Evolutionary conservation across 768 basidiomycete species (phyloP), one percentile per base, ranked within the genome.

Genomic region (Artomyces pyxidatus): DNA sequence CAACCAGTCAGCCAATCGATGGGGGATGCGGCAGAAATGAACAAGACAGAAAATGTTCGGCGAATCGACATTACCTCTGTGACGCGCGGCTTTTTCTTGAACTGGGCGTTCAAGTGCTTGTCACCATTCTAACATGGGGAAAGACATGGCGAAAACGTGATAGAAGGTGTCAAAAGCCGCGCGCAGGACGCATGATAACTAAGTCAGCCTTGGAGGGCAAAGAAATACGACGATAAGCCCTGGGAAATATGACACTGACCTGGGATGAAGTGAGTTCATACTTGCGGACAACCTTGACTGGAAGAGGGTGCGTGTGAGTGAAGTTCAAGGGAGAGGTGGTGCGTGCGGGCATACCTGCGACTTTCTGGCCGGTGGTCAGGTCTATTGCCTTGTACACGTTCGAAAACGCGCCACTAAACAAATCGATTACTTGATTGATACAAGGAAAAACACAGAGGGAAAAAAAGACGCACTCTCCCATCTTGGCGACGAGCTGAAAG

Each of bases 21-120:
- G 48, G 21, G 29, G n/a, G 37, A 41, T 30, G 50, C 42, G 54
- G 12, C 59, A 42, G 56, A 39, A 50, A 51, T 55, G 58, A 28
- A 38, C 28, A 10, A 17, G 17, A 4, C n/a, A 55, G 51, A 58
- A 37, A 56, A 60, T 44, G 42, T 42, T 42, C 49, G 28, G 51
- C 25, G 56, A 51, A 45, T 64, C 63, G 53, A 70, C 64, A 68
- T 75, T 80, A 96, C 94, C 94, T 96, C 94, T 77, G 90, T 95
- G 65, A 86, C 87, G 76, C 92, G 88, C 75, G 94, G 90, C 74
- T 87, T 90, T 74, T 92, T 92, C 76, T 94, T 94, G 75, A 95
- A 94, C 65, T 88, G 82, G 53, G 83, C 76, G 68, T 92, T 94
- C 65, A 97, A 74, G 70, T 95, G 90, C 68, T 88, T 95, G 65